These are phyloP conservation scores for Entomortierella lignicola DNA, from an alignment of 192 early-diverging fungal species.

Conservation along the genomic window DNA sequence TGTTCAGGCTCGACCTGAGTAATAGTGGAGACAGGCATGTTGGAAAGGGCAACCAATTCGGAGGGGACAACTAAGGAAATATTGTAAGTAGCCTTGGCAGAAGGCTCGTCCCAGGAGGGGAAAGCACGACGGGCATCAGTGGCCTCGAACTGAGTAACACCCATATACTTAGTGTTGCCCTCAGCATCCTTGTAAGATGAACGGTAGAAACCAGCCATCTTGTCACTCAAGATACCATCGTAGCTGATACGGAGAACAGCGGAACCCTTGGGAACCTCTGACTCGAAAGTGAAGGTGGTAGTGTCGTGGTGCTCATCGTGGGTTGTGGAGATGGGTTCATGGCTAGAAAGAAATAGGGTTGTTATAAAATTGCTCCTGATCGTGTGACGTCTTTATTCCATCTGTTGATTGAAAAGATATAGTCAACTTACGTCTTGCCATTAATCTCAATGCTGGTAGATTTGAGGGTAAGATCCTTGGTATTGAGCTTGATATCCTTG, in stretches of 20 bases:
- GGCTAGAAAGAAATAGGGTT: slow-evolving; percentile 11
- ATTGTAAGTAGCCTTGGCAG: slow-evolving; percentile 94
- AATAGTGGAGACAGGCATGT: slow-evolving; percentile 85
- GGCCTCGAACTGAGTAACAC: slow-evolving; percentile 97
- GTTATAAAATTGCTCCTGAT: no score
- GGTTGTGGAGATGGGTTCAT: slow-evolving; percentile 50
- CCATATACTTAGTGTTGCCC: slow-evolving; percentile 71
- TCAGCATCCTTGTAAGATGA: slow-evolving; percentile 66
- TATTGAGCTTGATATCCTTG: slow-evolving; percentile 68
- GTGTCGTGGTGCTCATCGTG: slow-evolving; percentile 60
- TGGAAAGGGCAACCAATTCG: slow-evolving; percentile 87
- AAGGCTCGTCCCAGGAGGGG: slow-evolving; percentile 98
- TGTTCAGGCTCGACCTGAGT: slow-evolving; percentile 62
- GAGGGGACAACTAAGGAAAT: slow-evolving; percentile 83
- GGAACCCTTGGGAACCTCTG: slow-evolving; percentile 59
- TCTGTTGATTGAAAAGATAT: background rate
- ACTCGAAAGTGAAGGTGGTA: slow-evolving; percentile 69
- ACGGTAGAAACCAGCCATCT: slow-evolving; percentile 98
- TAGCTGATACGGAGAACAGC: slow-evolving; percentile 70
- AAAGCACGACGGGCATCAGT: slow-evolving; percentile 91
- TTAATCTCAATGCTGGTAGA: slow-evolving; percentile 71
- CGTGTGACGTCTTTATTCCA: background rate
- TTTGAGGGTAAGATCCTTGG: slow-evolving; percentile 72
- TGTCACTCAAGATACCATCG: slow-evolving; percentile 79
- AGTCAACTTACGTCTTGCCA: slow-evolving; percentile 54